Evolutionary conservation across 495 filamentous ascomycete genomes (phyloP).

Genomic region (Letharia columbiana): DNA sequence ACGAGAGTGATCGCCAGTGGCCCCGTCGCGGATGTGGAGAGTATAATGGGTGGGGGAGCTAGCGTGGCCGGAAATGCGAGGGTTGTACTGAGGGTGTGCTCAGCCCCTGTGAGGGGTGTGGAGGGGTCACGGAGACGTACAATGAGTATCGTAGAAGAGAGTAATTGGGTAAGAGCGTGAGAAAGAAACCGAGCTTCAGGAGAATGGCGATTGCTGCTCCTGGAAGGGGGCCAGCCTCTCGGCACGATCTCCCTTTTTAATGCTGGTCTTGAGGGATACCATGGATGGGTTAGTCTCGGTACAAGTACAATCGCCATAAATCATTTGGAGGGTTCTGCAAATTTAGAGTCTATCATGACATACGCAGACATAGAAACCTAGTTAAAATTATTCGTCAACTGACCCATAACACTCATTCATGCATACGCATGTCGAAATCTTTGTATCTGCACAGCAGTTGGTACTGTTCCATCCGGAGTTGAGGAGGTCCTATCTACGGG

Average conservation of each 20-base stretch:
- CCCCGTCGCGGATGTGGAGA: not conserved
- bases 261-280: not conserved
- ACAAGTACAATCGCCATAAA: not conserved
- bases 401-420: no score
- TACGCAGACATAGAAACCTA: not conserved
- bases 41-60: not conserved
- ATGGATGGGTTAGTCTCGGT: not conserved
- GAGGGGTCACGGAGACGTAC: not conserved
- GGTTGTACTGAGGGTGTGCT: no score
- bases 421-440: not conserved
- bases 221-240: not conserved
- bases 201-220: not conserved
- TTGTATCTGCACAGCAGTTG: not conserved
- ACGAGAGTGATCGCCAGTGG: not conserved
- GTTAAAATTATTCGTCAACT: not conserved
- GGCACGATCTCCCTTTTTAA: not conserved
- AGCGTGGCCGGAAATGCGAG: not conserved
- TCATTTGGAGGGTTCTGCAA: not conserved
- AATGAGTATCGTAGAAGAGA: not conserved
- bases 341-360: not conserved
- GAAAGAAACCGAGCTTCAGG: not conserved
- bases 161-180: not conserved
- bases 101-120: no score
- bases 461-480: not conserved
- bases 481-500: not conserved